phyloP scores from a whole-genome alignment of 768 basidiomycete genomes.

The Gautieria morchelliformis region DNA sequence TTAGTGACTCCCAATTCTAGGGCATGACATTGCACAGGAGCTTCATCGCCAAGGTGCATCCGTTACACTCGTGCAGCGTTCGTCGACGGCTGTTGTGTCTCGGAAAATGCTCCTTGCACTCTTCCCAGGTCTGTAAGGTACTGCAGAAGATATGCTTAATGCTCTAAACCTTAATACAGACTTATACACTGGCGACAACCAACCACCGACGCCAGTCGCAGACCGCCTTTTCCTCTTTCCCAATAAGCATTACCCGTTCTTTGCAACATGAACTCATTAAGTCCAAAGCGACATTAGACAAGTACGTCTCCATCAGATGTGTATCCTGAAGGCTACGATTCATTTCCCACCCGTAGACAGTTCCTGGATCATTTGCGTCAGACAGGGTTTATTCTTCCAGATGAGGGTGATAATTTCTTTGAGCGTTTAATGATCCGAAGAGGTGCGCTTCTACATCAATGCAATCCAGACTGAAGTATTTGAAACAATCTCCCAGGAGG shows the following conservation, averaged over 20 bases:
- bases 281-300: not conserved
- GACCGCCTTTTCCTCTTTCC: not conserved
- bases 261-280: not conserved
- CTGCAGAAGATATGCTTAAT: not conserved
- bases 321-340: not conserved
- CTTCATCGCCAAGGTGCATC: constrained; percentile 18
- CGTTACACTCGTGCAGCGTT: constrained; percentile 36
- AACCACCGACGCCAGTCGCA: not conserved
- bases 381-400: not conserved
- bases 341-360: no score
- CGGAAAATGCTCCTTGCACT: not conserved
- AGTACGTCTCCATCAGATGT: not conserved
- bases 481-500: not conserved
- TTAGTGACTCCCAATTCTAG: not conserved
- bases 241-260: not conserved
- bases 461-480: not conserved
- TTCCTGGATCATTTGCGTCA: no score
- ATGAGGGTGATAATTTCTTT: not conserved
- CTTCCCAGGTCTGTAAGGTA: not conserved
- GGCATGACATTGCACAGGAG: constrained; percentile 32
- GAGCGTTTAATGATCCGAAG: not conserved
- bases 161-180: not conserved
- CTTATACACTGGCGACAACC: not conserved
- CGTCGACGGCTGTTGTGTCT: constrained; percentile 19
- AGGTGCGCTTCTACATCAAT: not conserved